Base-by-base conservation (phyloP, 768 basidiomycete species). In the Leccinum uliginosum region DNA sequence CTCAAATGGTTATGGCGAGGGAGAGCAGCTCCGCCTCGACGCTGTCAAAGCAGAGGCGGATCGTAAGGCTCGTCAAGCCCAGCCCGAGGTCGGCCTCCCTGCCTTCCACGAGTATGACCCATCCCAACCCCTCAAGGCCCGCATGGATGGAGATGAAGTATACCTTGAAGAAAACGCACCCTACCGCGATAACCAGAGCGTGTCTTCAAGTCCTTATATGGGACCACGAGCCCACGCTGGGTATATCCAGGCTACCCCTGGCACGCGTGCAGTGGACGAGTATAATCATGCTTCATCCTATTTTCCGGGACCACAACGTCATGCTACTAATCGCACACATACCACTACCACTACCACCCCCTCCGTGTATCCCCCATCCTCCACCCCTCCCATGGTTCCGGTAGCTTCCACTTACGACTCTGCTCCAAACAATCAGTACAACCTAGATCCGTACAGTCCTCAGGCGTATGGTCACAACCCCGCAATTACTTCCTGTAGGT, bases 21-120 rank as follows among this genome's bases (percentile, higher is more conserved):
- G 30, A 9, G 88, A 92, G 1, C 83, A 82, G 67, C 73, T 91
- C 78, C 87, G 89, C 27, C 73, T 93, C 56, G 89, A 91, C 60
- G 91, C 91, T 15, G 84, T 93, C 62, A 91, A 91, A 66, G 91
- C 91, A 9, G 91, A 93, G 67, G 86, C 82, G 6, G 91, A 93
- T 63, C 81, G 91, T 59, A 93, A 91, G 68, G 86, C 87, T 12
- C 78, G 78, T 32, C 85, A 84, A 60, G 75, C 78, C 9, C 73
- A 73, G 43, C 73, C 74, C 14, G 89, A 91, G 73, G 75, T 75
- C 54, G 91, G 91, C 17, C 69, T 93, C 1, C 89, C 91, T 10
- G 80, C 86, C 9, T 90, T 93, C 73, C 74, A 82, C 34, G 91
- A 92, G 69, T 80, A 82, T 30, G 80, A 82, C 35, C 73, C 62